phyloP scores from a whole-genome alignment of 768 basidiomycete genomes.

The Tulasnella sp. region DNA sequence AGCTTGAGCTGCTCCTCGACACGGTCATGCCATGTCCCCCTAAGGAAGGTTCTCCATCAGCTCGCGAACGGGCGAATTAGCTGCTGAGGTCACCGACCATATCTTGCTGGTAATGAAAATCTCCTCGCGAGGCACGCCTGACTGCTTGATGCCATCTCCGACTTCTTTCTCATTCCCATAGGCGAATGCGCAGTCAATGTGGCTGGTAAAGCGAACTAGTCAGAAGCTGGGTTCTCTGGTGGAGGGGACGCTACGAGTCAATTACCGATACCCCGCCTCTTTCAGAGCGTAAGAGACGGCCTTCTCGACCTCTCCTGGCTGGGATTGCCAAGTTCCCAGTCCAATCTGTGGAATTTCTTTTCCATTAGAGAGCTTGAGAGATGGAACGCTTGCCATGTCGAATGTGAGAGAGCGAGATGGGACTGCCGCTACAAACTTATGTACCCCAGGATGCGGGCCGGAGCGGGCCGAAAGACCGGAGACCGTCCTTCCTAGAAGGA shows the following conservation, averaged over 20 bases:
- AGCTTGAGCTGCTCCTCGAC: slow-evolving; percentile 59
- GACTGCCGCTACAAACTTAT: not conserved
- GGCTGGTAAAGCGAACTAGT: slow-evolving; percentile 40
- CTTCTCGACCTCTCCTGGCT: slow-evolving; percentile 62
- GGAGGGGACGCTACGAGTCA: not conserved
- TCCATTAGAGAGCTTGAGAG: slow-evolving; percentile 69
- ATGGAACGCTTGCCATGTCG: slow-evolving; percentile 40
- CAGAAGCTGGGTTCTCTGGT: not conserved
- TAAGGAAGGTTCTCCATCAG: slow-evolving; percentile 12
- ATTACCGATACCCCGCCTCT: slow-evolving; percentile 54
- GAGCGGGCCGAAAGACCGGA: not conserved
- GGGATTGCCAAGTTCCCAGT: slow-evolving; percentile 70
- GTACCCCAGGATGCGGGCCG: not conserved
- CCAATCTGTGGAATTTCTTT: slow-evolving; percentile 59
- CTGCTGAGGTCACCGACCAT: slow-evolving; percentile 23
- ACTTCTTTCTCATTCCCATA: slow-evolving; percentile 58
- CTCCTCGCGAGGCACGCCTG: slow-evolving; percentile 64
- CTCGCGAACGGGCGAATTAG: not conserved
- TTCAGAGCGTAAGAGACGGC: slow-evolving; percentile 73
- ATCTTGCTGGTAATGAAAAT: slow-evolving; percentile 68
- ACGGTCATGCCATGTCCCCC: slow-evolving; percentile 49
- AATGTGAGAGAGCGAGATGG: not conserved
- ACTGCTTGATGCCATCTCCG: slow-evolving; percentile 70
- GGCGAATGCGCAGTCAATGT: slow-evolving; percentile 64
- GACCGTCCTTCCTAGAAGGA: not conserved